phyloP scores from a whole-genome alignment of 805 yeast species.

The Ogataea philodendri region DNA sequence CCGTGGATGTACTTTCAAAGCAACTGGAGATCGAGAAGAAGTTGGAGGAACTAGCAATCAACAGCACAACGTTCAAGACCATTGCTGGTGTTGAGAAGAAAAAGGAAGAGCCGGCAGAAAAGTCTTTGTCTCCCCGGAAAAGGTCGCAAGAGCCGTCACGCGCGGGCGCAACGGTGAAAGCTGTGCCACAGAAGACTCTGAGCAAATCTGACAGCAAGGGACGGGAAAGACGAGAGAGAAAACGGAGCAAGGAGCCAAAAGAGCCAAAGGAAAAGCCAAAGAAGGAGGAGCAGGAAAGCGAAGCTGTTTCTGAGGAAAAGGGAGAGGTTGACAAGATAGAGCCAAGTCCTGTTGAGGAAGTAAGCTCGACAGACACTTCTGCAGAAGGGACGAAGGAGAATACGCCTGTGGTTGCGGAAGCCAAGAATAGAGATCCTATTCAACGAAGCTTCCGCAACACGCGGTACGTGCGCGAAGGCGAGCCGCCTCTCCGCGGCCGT shows the following conservation, averaged over 20 bases:
- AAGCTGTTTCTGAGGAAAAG: neutral
- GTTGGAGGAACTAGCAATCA: slow-evolving; percentile 41
- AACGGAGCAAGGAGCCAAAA: neutral
- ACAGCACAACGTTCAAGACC: slow-evolving; percentile 41
- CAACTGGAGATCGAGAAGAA: slow-evolving; percentile 60
- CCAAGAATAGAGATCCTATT: too few species aligned
- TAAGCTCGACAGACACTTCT: too few species aligned
- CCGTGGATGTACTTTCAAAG: slow-evolving; percentile 72
- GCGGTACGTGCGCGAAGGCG: slow-evolving; percentile 9
- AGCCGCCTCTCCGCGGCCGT: slow-evolving; percentile 6
- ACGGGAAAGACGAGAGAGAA: slow-evolving; percentile 4
- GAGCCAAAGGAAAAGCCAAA: slow-evolving; percentile 4
- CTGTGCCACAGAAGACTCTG: neutral
- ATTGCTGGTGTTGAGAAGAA: slow-evolving; percentile 25
- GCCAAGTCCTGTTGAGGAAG: too few species aligned
- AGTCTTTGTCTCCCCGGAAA: slow-evolving; percentile 3
- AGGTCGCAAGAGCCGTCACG: slow-evolving; percentile 1
- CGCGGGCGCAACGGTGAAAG: neutral
- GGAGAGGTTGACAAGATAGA: slow-evolving; percentile 1
- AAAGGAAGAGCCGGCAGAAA: slow-evolving; percentile 1
- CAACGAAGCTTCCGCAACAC: slow-evolving; percentile 1
- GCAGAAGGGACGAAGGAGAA: slow-evolving; percentile 1
- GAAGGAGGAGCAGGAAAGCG: slow-evolving; percentile 5
- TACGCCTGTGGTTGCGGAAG: too few species aligned
- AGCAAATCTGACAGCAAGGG: slow-evolving; percentile 3